These are phyloP conservation scores for Stygiomarasmius scandens DNA, from an alignment of 1,284 basidiomycete genomes.

Conservation along the genomic window DNA sequence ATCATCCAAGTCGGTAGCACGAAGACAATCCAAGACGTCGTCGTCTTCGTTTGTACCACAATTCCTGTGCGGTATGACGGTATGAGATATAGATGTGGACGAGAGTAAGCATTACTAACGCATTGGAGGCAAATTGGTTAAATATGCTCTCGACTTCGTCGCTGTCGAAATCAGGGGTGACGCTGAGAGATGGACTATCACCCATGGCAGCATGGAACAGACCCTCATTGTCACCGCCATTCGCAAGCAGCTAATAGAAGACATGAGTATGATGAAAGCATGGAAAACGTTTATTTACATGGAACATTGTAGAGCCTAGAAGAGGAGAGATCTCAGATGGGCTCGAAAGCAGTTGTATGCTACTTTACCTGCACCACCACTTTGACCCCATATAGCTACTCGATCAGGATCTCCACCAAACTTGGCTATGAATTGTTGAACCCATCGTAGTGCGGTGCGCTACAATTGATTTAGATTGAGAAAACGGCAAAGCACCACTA, in stretches of 20 bases:
- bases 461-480: constrained; percentile 17
- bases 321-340: too few relatives aligned
- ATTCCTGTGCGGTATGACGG: background rate
- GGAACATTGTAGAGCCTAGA: constrained; percentile 12
- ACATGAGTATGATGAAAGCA: too few relatives aligned
- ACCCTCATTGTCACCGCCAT: constrained; percentile 14
- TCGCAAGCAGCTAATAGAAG: constrained; percentile 9
- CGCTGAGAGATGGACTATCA: constrained; percentile 19
- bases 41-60: constrained; percentile 2
- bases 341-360: too few relatives aligned
- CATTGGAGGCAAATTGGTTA: constrained; percentile 7
- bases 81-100: too few relatives aligned
- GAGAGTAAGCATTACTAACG: too few relatives aligned
- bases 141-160: constrained; percentile 13
- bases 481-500: background rate
- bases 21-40: background rate
- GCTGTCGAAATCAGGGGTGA: constrained; percentile 12
- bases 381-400: constrained; percentile 21
- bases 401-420: constrained; percentile 18
- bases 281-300: background rate
- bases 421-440: constrained; percentile 16
- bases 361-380: constrained; percentile 15
- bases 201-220: constrained; percentile 19
- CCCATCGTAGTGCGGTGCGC: constrained; percentile 36
- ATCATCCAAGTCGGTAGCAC: background rate